Base-by-base conservation (phyloP, 495 filamentous ascomycete genomes). In the Penicillium alfredii region DNA sequence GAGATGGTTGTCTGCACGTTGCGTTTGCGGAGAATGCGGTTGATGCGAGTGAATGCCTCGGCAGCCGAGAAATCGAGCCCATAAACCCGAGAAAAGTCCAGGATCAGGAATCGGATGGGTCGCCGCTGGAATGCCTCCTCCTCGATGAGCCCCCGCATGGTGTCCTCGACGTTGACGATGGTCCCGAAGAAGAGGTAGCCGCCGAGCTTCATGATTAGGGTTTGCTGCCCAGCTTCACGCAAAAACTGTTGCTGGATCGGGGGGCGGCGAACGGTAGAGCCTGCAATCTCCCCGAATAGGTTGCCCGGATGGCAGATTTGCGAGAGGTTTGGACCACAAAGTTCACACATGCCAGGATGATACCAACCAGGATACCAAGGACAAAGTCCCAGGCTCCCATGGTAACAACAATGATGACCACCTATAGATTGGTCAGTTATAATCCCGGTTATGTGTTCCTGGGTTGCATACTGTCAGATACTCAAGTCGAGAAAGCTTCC, bases 321-420 rank as follows among this genome's bases (percentile, higher is more conserved):
- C 79, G 77, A 3, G 92, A 94, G 3, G 86, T 88, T 56, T 96
- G 89, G 11, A 96, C 81, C 11, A 94, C 88, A 38, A 85, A 84
- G 30, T 82, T 88, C 39, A 93, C 74, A 47, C 92, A 97, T 2
- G 93, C 93, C 32, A 97, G 66, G 8, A 93, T 76, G 39, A 98
- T 93, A 14, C 92, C 92, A 35, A 90, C 74, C 8, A 94, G 76
- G 21, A 98, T 96, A 18, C 93, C 92, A 16, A 84, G 74, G 4
- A 97, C 92, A 53, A 98, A 97, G 56, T 98, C 92, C 66, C 88
- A 93, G 16, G 83, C 78, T 4, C 93, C 93, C 93, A 98, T 98
- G 12, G 88, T 84, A 19, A 94, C 68, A 4, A 95, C 86, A 46
- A 98, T 97, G n/a, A 79, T 80, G 35, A 94, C 65, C 36, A 96